A percentile compares a stretch with the other conserved stretches of the same genome.
These are phyloP conservation scores for Arachis stenosperma DNA, from an alignment of 306 rosid genomes.

Conservation along the genomic window DNA sequence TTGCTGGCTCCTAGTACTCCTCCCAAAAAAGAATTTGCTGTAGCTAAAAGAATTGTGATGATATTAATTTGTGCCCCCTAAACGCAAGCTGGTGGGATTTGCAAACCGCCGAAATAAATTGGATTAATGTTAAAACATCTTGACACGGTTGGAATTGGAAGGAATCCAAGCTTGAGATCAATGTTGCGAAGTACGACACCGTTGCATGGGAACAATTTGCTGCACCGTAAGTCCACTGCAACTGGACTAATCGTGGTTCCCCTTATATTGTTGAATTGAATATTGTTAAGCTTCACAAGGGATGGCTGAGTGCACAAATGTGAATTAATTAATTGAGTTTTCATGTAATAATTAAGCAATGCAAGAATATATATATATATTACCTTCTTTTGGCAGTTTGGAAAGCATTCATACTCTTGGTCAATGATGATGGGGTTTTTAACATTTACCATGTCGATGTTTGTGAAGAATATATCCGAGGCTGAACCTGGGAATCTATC, in stretches of 20 bases:
- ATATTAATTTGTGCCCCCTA: background rate
- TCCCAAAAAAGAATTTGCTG: too few species aligned
- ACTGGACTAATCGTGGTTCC: slow-evolving; percentile 59
- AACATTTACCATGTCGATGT: slow-evolving; percentile 44
- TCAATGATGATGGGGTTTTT: slow-evolving; percentile 50
- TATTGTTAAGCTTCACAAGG: slow-evolving; percentile 47
- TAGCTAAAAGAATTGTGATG: too few species aligned
- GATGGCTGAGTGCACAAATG: slow-evolving; percentile 51
- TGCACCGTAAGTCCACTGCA: slow-evolving; percentile 64
- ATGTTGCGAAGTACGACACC: slow-evolving; percentile 49
- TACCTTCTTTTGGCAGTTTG: slow-evolving; percentile 47
- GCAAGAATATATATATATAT: too few species aligned
- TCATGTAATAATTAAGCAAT: too few species aligned
- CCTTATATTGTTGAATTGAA: slow-evolving; percentile 50
- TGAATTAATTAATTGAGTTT: too few species aligned
- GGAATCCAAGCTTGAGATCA: slow-evolving; percentile 37
- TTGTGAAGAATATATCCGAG: slow-evolving; percentile 28
- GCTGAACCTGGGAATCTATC: slow-evolving; percentile 33
- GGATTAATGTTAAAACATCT: slow-evolving; percentile 38
- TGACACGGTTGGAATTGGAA: slow-evolving; percentile 27
- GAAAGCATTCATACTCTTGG: slow-evolving; percentile 43
- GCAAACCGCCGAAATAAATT: background rate
- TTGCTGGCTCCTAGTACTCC: too few species aligned
- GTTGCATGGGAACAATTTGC: slow-evolving; percentile 51
- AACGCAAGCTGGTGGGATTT: background rate